Conservation (phyloP, 2,329 filamentous ascomycete species). For the Elsinoe australis region DNA sequence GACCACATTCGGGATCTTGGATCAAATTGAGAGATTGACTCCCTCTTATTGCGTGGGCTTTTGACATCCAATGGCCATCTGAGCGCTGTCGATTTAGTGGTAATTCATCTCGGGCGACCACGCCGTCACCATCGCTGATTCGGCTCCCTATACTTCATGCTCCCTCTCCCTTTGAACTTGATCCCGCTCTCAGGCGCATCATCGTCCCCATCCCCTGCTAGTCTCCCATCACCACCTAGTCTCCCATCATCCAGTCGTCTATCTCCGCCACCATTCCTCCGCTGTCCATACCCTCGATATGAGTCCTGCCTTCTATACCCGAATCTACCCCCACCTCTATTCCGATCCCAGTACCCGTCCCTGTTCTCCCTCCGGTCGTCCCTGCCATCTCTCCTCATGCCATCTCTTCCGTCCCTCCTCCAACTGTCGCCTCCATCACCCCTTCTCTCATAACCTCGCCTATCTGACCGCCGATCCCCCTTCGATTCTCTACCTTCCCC, state of each 20-base stretch:
- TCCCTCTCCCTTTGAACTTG: slow-evolving; percentile 36
- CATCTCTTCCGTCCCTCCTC: slow-evolving; percentile 11
- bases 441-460: too few species aligned
- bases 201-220: too few species aligned
- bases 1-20: too few species aligned
- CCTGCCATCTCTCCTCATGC: background rate
- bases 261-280: slow-evolving; percentile 25
- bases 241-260: slow-evolving; percentile 41
- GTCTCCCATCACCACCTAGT: slow-evolving; percentile 31
- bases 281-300: background rate
- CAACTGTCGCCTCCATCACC: too few species aligned
- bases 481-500: too few species aligned
- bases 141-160: slow-evolving; percentile 34
- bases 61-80: too few species aligned
- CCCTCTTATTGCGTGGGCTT: too few species aligned
- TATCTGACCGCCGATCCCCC: too few species aligned
- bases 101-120: too few species aligned
- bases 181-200: slow-evolving; percentile 23
- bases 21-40: too few species aligned
- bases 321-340: background rate
- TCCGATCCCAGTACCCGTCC: background rate
- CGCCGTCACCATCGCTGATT: slow-evolving; percentile 19
- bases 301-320: slow-evolving; percentile 5
- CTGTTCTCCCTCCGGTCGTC: background rate
- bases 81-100: too few species aligned